A percentile compares a stretch with the other conserved stretches of the same genome.
Evolutionary conservation across 1,284 basidiomycete genomes (phyloP).

Genomic region (Wallemia mellicola): DNA sequence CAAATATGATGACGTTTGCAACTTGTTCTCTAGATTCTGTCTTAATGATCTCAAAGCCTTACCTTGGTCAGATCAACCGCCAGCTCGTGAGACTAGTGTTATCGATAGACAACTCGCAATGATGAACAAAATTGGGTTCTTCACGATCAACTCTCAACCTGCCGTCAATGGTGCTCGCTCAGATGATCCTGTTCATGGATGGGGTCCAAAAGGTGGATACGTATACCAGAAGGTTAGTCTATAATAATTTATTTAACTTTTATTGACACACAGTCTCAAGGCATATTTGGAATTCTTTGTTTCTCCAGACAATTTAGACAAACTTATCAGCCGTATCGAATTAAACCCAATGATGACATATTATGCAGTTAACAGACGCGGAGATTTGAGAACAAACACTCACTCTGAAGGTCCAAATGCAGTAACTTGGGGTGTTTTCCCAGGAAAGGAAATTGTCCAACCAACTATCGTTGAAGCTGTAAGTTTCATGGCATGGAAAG

Average conservation of each 20-base stretch:
- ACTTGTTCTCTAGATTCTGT: slow-evolving; percentile 40
- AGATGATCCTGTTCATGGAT: slow-evolving; percentile 24
- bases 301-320: slow-evolving; percentile 34
- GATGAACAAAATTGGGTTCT: slow-evolving; percentile 49
- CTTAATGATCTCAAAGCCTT: slow-evolving; percentile 35
- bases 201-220: slow-evolving; percentile 19
- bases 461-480: slow-evolving; percentile 93
- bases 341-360: slow-evolving; percentile 74
- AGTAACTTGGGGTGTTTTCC: slow-evolving; percentile 98
- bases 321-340: slow-evolving; percentile 59
- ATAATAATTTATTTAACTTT: neutral
- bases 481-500: slow-evolving; percentile 96
- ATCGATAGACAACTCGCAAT: slow-evolving; percentile 50
- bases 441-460: slow-evolving; percentile 92
- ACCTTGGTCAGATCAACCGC: slow-evolving; percentile 63
- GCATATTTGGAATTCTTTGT: slow-evolving; percentile 96
- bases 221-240: slow-evolving; percentile 17
- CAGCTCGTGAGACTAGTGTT: slow-evolving; percentile 52
- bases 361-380: slow-evolving; percentile 60
- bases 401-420: slow-evolving; percentile 81
- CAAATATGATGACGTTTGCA: slow-evolving; percentile 35
- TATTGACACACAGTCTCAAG: slow-evolving; percentile 18
- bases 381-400: slow-evolving; percentile 39
- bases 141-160: slow-evolving; percentile 93
- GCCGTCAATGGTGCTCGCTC: slow-evolving; percentile 54